Evolutionary conservation across 495 filamentous ascomycete species (phyloP).

Genomic region (Penicillium tannophilum): DNA sequence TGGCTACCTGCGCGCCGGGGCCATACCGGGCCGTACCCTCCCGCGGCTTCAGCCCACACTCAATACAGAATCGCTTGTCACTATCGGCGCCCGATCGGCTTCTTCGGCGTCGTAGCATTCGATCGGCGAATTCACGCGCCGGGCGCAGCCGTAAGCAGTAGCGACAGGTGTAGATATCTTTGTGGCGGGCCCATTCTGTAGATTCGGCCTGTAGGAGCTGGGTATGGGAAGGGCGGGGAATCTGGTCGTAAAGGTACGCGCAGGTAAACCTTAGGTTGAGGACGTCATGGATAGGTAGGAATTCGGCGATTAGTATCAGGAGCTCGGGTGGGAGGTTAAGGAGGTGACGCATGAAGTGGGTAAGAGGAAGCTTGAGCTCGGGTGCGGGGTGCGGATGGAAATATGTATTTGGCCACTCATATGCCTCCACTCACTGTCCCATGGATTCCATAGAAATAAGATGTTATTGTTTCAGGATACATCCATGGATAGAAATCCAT

Average conservation of each 20-base stretch:
- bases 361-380: not conserved
- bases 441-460: not conserved
- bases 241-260: constrained; percentile 27
- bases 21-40: constrained; percentile 34
- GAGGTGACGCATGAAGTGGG: constrained; percentile 27
- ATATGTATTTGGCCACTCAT: too few species aligned
- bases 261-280: constrained; percentile 55
- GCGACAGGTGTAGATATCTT: constrained; percentile 38
- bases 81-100: constrained; percentile 25
- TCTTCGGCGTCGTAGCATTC: constrained; percentile 33
- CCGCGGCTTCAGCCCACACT: constrained; percentile 37
- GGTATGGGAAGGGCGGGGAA: constrained; percentile 28
- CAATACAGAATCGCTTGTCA: constrained; percentile 37
- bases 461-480: too few species aligned
- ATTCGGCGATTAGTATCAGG: constrained; percentile 55
- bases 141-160: constrained; percentile 40
- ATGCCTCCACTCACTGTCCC: too few species aligned
- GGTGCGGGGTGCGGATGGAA: not conserved
- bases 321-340: constrained; percentile 58
- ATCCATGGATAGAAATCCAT: too few species aligned
- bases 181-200: constrained; percentile 25
- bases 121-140: constrained; percentile 30
- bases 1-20: constrained; percentile 29
- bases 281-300: constrained; percentile 57
- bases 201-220: constrained; percentile 33